These are phyloP conservation scores for Aspergillus nomiae DNA, from an alignment of 2,329 filamentous ascomycete genomes.

Conservation along the genomic window DNA sequence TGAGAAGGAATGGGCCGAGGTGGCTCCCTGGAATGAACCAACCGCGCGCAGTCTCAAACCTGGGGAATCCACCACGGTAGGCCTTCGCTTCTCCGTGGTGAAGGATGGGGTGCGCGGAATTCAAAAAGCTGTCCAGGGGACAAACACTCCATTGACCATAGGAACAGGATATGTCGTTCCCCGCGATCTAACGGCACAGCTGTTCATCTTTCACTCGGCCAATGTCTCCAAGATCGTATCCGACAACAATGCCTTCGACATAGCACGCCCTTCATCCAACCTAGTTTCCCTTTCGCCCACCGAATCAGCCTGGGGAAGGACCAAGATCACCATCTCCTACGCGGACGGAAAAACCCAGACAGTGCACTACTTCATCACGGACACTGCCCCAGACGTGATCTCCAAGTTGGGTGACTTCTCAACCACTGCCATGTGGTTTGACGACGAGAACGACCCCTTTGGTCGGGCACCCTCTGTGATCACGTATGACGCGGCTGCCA, in stretches of 20 bases:
- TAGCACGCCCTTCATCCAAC: constrained; percentile 8
- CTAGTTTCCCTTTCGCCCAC: constrained; percentile 32
- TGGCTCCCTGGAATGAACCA: constrained; percentile 58
- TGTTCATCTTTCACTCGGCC: constrained; percentile 47
- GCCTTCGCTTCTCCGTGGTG: constrained; percentile 55
- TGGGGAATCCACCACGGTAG: constrained; percentile 51
- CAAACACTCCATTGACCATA: constrained; percentile 52
- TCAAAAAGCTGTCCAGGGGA: constrained; percentile 48
- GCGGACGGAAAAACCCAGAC: constrained; percentile 52
- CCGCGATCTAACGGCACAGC: constrained; percentile 47
- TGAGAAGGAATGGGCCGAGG: constrained; percentile 57
- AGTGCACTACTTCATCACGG: constrained; percentile 60
- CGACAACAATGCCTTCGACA: constrained; percentile 37
- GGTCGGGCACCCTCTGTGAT: constrained; percentile 57
- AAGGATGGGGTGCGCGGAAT: constrained; percentile 49
- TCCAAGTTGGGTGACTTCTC: constrained; percentile 55
- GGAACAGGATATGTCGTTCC: constrained; percentile 59
- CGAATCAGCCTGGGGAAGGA: constrained; percentile 52
- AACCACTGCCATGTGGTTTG: constrained; percentile 57
- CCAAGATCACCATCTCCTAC: constrained; percentile 52
- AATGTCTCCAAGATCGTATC: constrained; percentile 5
- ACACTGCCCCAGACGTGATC: constrained; percentile 48
- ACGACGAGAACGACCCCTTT: constrained; percentile 56
- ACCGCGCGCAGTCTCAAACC: constrained; percentile 50
- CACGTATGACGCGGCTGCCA: constrained; percentile 52